These are phyloP conservation scores for Decorospora gaudefroyi DNA, from an alignment of 2,329 filamentous ascomycete genomes.

Conservation along the genomic window DNA sequence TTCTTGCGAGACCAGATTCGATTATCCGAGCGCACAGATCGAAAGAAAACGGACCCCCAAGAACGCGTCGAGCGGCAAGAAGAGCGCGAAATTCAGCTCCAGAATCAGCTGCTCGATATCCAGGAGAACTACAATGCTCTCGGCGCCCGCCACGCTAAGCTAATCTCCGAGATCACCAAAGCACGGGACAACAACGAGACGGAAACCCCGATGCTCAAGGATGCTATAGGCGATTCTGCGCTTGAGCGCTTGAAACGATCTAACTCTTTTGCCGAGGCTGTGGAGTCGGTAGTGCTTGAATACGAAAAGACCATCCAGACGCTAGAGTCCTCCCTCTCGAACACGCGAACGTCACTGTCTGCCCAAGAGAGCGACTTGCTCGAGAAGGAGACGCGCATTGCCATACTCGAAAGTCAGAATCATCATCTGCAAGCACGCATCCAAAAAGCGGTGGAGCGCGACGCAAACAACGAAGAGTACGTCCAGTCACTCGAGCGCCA, in stretches of 20 bases:
- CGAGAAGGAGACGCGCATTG: constrained; percentile 91
- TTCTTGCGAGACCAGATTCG: constrained; percentile 94
- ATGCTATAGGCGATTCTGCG: constrained; percentile 73
- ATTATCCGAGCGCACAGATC: constrained; percentile 71
- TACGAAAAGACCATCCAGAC: constrained; percentile 98
- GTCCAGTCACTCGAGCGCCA: constrained; percentile 89
- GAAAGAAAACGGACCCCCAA: constrained; percentile 60
- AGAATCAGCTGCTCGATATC: constrained; percentile 88
- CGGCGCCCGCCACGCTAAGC: constrained; percentile 89
- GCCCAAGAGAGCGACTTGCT: constrained; percentile 83
- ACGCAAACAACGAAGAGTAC: constrained; percentile 89
- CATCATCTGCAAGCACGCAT: constrained; percentile 84
- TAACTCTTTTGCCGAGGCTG: constrained; percentile 92
- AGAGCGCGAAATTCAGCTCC: constrained; percentile 85
- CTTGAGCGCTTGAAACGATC: constrained; percentile 90
- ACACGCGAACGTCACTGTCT: constrained; percentile 80
- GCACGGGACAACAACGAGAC: constrained; percentile 68
- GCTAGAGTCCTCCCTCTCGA: constrained; percentile 87
- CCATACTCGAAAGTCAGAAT: constrained; percentile 91
- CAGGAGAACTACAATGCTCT: constrained; percentile 95
- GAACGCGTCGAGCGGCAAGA: constrained; percentile 79
- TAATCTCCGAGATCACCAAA: constrained; percentile 91
- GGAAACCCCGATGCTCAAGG: constrained; percentile 63
- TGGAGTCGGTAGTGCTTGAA: constrained; percentile 93
- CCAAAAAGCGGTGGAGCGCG: constrained; percentile 91